Base-by-base conservation (phyloP, 2,329 filamentous ascomycete species). In the Paecilomyces fulvus region DNA sequence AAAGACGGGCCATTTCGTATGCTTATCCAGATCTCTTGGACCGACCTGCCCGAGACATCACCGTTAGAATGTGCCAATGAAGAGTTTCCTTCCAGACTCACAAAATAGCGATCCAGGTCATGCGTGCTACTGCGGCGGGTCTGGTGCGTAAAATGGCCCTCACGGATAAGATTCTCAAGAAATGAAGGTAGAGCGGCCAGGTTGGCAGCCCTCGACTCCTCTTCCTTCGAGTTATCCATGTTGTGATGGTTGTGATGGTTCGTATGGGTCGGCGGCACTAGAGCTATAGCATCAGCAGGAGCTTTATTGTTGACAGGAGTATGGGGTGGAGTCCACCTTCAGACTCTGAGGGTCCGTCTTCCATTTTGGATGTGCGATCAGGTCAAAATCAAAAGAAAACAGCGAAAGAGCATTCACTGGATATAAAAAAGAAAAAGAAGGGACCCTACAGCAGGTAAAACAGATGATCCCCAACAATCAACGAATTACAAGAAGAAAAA, bases 1-100 rank as follows among this genome's bases (percentile, higher is more conserved):
- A 68, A 90, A 87, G 60, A 84, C 81, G 17, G 88, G 88, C 80
- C 87, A 86, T 78, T 89, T 90, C 20, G 87, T 90, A 71, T 91
- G 87, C 65, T 83, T 83, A 57, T 83, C 79, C 61, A 89, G 81
- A 68, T 90, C 84, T 59, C 86, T 81, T 52, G 88, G 88, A 17
- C 67, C 73, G 30, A 57, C 54, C 55, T 64, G 48, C 10, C 50
- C 55, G 56, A 64, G 66, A 63, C 67, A 61, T 11, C 43, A 57
- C 6, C 6, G 54, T 53, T 49, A 12, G 30, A 28, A 30, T 55
- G 31, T 4, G 30, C n/a, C 4, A 30, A 33, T 33, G 11, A 17
- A 30, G 37, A 17, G 6, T n/a, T 17, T 8, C 7, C 7, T 8
- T 17, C 37, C 8, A 12, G 17, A 67, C 77, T 49, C 69, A 80